phyloP scores from a whole-genome alignment of 2,329 filamentous ascomycete species.

The Macroventuria anomochaeta region DNA sequence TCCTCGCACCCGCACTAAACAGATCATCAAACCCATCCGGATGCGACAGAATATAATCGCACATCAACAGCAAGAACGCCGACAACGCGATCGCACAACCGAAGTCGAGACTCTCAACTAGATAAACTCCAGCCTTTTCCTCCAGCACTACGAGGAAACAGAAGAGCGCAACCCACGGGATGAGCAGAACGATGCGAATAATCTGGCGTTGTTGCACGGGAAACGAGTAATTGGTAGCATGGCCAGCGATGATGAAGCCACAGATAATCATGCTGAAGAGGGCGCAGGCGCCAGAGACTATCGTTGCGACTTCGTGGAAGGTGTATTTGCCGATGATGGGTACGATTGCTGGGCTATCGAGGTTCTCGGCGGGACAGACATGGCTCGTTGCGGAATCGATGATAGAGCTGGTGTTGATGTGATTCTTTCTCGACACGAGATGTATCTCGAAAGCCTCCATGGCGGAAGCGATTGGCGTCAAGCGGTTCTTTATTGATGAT shows the following conservation, averaged over 20 bases:
- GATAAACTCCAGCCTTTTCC: conserved; percentile 27
- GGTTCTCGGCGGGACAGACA: conserved; percentile 25
- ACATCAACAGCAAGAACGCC: conserved; percentile 40
- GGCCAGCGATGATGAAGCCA: conserved; percentile 23
- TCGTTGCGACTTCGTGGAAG: conserved; percentile 34
- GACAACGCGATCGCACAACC: conserved; percentile 40
- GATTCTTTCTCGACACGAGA: conserved; percentile 1
- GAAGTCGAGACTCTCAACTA: conserved; percentile 31
- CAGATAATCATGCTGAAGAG: conserved; percentile 27
- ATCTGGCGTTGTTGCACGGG: conserved; percentile 41
- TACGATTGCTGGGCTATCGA: conserved; percentile 23
- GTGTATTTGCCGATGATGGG: conserved; percentile 31
- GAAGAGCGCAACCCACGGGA: conserved; percentile 38
- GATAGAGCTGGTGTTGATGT: conserved; percentile 5
- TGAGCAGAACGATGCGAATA: conserved; percentile 34
- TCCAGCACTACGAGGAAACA: conserved; percentile 33
- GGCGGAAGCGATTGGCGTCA: neutral
- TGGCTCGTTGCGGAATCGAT: conserved; percentile 12
- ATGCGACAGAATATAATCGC: conserved; percentile 38
- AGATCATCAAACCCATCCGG: conserved; percentile 37
- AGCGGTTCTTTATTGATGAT: neutral
- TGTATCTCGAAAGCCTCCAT: conserved; percentile 2
- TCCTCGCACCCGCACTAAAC: conserved; percentile 30
- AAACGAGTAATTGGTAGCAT: conserved; percentile 37
- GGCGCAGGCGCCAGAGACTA: conserved; percentile 30